phyloP scores from a whole-genome alignment of 116 monocot genomes.

The Iris pallida region DNA sequence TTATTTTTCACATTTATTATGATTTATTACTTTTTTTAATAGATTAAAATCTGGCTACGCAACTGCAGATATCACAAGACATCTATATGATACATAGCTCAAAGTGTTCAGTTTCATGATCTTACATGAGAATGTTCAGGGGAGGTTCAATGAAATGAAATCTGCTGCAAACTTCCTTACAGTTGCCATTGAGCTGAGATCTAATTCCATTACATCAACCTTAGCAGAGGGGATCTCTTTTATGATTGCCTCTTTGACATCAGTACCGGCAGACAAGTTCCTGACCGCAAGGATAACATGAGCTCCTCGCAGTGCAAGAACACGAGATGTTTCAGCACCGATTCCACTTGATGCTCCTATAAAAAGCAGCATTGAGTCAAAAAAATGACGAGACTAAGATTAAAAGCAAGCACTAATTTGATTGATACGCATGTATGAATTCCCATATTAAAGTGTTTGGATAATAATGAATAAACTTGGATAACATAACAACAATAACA shows the following conservation, averaged over 20 bases:
- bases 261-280: slow-evolving; percentile 31
- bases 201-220: slow-evolving; percentile 48
- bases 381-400: too few relatives aligned
- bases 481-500: too few relatives aligned
- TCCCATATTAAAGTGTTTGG: too few relatives aligned
- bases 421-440: too few relatives aligned
- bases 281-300: slow-evolving; percentile 62
- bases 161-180: slow-evolving; percentile 45
- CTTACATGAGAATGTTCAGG: slow-evolving; percentile 82
- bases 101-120: neutral
- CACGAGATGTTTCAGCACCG: slow-evolving; percentile 52
- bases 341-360: slow-evolving; percentile 78
- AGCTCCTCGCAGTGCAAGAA: slow-evolving; percentile 61
- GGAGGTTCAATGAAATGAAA: slow-evolving; percentile 41
- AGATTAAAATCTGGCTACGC: too few relatives aligned
- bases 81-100: neutral
- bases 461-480: too few relatives aligned
- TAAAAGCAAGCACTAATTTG: too few relatives aligned
- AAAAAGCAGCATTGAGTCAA: neutral
- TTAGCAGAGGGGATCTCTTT: slow-evolving; percentile 41
- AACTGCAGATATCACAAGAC: neutral
- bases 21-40: too few relatives aligned
- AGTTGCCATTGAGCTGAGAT: slow-evolving; percentile 52
- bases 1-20: too few relatives aligned
- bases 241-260: slow-evolving; percentile 38